Base-by-base conservation (phyloP, 163 green algal species). In the Smithsoniella earleae region DNA sequence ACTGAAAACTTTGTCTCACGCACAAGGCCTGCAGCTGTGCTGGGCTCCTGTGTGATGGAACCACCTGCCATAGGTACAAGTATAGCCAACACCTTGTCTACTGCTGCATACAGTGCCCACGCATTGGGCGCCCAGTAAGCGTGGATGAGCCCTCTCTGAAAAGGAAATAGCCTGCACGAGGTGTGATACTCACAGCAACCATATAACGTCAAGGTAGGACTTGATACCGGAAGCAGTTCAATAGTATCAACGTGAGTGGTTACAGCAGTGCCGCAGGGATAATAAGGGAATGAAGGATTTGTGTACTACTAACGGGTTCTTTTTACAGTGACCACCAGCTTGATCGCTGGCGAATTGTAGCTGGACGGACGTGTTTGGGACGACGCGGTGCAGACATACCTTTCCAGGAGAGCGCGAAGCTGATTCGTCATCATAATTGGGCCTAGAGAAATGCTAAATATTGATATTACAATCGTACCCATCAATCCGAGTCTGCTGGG, bases 51-150 rank as follows among this genome's bases (percentile, higher is more conserved):
- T 18, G 2, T 3, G 38, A 34, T 44, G 18, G 18, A 72, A 2
- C 16, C 31, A 73, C 58, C 75, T 2, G 72, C 74, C 74, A 77
- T 77, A 52, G 75, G 78, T 63, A 86, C 30, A 16, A 74, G 5
- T 1, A 40, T 28, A 20, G 77, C 78, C 46, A 34, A 90, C 36
- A 79, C 54, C 79, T 95, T 97, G 82, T 98, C 93, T 0, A 76
- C 77, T 0, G 73, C 77, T 10, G 81, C 84, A 80, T 97, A 98
- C 31, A 97, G 76, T n/a, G 93, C 92, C 93, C 93, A 98, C 13
- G 83, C 75, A 79, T 98, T 98, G 64, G 92, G 85, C 0, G 93
- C 93, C 93, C 93, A 98, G 84, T 97, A 98, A 0, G 93, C 88
- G 73, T 98, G 93, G 10, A 81, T 82, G 36, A 98, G 80, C 1